These are phyloP conservation scores for Sporothrix protearum DNA, from an alignment of 2,329 filamentous ascomycete species.

Conservation along the genomic window DNA sequence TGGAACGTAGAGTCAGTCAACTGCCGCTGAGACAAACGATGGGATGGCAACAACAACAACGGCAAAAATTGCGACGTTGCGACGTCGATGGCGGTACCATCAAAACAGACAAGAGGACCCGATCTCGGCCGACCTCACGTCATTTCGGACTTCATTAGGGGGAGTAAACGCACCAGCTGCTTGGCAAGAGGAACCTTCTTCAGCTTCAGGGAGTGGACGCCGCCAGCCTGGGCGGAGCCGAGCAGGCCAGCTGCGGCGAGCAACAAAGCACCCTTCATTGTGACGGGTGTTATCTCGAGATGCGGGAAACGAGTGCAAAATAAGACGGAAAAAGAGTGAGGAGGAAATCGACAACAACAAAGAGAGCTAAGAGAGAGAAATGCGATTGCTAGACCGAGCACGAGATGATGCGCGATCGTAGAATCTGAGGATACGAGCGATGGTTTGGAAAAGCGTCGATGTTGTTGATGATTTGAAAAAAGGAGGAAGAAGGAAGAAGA, in stretches of 20 bases:
- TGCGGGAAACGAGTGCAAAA: background rate
- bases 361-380: constrained; percentile 12
- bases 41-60: too few relatives aligned
- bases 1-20: background rate
- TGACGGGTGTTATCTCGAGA: constrained; percentile 36
- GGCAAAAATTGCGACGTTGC: background rate
- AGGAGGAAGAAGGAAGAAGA: constrained; percentile 8
- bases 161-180: constrained; percentile 68
- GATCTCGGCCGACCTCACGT: background rate
- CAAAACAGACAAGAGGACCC: background rate
- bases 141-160: background rate
- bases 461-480: background rate
- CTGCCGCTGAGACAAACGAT: background rate
- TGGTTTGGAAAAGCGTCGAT: constrained; percentile 8
- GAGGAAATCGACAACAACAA: background rate
- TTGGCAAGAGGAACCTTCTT: constrained; percentile 92
- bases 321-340: background rate
- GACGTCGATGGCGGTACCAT: constrained; percentile 8
- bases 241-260: constrained; percentile 71
- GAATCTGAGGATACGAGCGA: constrained; percentile 5
- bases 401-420: constrained; percentile 18
- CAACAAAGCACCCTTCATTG: constrained; percentile 83
- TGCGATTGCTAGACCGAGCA: constrained; percentile 13
- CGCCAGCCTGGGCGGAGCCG: constrained; percentile 71
- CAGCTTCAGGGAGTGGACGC: constrained; percentile 93